Base-by-base conservation (phyloP, 1,284 basidiomycete species). In the Cystobasidiaceae sp. region DNA sequence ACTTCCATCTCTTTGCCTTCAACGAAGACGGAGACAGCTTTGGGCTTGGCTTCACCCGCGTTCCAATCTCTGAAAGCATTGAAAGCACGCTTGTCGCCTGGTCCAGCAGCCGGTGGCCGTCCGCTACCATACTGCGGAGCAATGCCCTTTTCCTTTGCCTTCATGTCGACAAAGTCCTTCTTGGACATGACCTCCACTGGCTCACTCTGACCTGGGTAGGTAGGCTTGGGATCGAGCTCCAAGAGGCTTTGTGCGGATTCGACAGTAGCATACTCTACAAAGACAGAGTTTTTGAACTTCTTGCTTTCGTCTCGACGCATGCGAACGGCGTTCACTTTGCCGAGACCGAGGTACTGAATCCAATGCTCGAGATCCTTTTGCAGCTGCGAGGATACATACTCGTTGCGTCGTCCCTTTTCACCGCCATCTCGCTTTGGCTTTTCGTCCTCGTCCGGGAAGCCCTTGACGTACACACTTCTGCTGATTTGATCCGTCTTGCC, bases 161-260 rank as follows among this genome's bases (percentile, higher is more conserved):
- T 98, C 91, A 93, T 94, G 71, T 90, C 85, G 74, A 92, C 91
- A 78, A 97, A 98, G 6, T 82, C 90, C 69, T 88, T 86, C 88
- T 96, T 96, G 73, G 87, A 82, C 93, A 97, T 96, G 73, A 83
- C 84, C 48, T 88, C 74, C 44, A 97, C 82, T 71, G 90, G 86
- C 39, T 73, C 69, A 23, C 75, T 77, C 50, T 83, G 80, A 23
- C 83, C 87, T 13, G 87, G 80, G 82, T 85, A 94, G 30, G 84
- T 80, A 3, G 88, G 91, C 78, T 89, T 89, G 2, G 86, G 85
- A 57, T 89, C 86, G 2, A 86, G 84, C 27, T 82, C 85, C 49
- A 97, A 79, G 81, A 97, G 96, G 28, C 82, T 82, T 32, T 86
- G 82, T 55, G 86, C 85, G 17, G 85, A 82, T 49, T 83, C 82